Base-by-base conservation (phyloP, 179 eudicot species). In the Carnegiea gigantea region DNA sequence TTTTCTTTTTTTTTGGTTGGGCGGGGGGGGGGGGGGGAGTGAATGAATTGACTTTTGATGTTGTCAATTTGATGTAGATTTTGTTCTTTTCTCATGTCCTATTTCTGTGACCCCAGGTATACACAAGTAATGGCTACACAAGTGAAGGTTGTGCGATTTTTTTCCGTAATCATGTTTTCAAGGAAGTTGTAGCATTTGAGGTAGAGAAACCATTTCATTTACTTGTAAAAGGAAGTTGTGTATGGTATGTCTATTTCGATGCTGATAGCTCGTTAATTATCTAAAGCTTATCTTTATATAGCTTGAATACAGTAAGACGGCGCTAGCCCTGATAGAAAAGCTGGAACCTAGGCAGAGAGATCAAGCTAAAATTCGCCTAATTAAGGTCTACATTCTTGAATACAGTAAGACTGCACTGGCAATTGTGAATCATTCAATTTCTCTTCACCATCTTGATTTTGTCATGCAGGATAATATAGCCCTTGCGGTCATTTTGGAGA, bases 61-160 rank as follows among this genome's bases (percentile, higher is more conserved):
- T 60, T 60, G 67, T 60, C 28, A 21, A 11, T 6, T 1, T 21
- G 23, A 60, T 17, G 11, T 28, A 21, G 51, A 9, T 43, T 73
- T 40, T 49, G 12, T 28, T 68, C 62, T 74, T 20, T 72, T 20
- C 73, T 82, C 76, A 59, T 76, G 64, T 77, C 36, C 75, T 17
- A 9, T 62, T 36, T 21, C 76, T 54, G 40, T 71, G 73, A 67
- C 9, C 53, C 24, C 73, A 85, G 89, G 71, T 85, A 68, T 85
- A 79, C 59, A 86, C 89, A 30, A 54, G 75, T 70, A 82, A 36
- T 82, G 85, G 87, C 20, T 79, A 84, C 77, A 77, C 77, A 17
- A 77, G 81, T 60, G 89, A 87, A 78, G 89, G 87, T 17, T 87
- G 89, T 78, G 89, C 89, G 70, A 87, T 51, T n/a, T 87, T 80